Percentiles rank a stretch among this genome's conserved stretches.
phyloP scores from a whole-genome alignment of 768 basidiomycete genomes.

The Agaricus bisporus region DNA sequence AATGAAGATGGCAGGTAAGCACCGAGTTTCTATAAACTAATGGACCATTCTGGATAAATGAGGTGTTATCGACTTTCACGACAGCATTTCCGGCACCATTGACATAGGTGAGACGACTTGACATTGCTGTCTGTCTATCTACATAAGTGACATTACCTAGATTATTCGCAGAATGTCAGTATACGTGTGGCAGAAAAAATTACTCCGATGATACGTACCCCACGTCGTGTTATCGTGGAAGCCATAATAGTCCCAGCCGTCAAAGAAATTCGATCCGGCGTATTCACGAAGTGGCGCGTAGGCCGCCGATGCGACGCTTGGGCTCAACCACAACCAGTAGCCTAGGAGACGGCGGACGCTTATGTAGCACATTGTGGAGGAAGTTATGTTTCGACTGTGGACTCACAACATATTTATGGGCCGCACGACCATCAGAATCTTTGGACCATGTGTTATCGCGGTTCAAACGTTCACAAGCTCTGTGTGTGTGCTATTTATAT shows the following conservation, averaged over 20 bases:
- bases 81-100: slow-evolving; percentile 59
- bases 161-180: slow-evolving; percentile 3
- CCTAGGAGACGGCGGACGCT: neutral
- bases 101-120: slow-evolving; percentile 50
- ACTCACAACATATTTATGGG: neutral
- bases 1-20: slow-evolving; percentile 15
- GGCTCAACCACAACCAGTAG: neutral
- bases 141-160: slow-evolving; percentile 63
- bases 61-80: slow-evolving; percentile 69
- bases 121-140: slow-evolving; percentile 37
- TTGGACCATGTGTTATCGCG: too few relatives aligned
- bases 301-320: neutral
- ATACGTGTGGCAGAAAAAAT: neutral
- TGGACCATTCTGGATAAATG: slow-evolving; percentile 32
- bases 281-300: slow-evolving; percentile 12
- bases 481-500: too few relatives aligned
- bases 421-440: too few relatives aligned
- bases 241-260: slow-evolving; percentile 13
- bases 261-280: slow-evolving; percentile 13
- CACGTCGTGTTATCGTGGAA: slow-evolving; percentile 14
- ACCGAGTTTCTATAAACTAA: slow-evolving; percentile 42
- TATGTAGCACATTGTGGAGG: neutral
- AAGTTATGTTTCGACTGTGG: neutral
- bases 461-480: too few relatives aligned
- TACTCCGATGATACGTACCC: slow-evolving; percentile 7